Evolutionary conservation across 768 basidiomycete species (phyloP).

Genomic region (Hydnomerulius pinastri): DNA sequence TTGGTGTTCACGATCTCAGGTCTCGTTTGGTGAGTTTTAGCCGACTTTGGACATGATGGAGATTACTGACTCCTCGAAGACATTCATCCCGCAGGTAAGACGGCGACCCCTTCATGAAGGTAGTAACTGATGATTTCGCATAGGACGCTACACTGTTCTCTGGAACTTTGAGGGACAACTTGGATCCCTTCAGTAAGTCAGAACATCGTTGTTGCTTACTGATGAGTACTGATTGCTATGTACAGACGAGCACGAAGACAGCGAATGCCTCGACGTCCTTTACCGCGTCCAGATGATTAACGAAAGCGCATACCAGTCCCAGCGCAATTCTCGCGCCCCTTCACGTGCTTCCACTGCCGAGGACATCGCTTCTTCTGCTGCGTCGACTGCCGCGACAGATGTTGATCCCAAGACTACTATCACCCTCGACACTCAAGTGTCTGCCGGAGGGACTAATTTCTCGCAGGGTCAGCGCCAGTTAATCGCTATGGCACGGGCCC

Average conservation of each 20-base stretch:
- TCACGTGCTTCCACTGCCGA: constrained; percentile 47
- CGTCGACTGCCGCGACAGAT: constrained; percentile 49
- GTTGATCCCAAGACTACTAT: constrained; percentile 57
- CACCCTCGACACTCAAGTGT: constrained; percentile 76
- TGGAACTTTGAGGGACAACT: constrained; percentile 72
- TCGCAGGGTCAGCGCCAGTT: constrained; percentile 91
- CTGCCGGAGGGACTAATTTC: constrained; percentile 87
- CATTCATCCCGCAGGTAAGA: constrained; percentile 66
- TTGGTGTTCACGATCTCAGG: constrained; percentile 83
- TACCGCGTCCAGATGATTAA: constrained; percentile 78
- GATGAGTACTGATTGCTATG: neutral
- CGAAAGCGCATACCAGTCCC: constrained; percentile 49
- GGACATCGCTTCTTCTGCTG: constrained; percentile 40
- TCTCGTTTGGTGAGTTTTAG: constrained; percentile 58
- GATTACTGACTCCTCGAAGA: constrained; percentile 41
- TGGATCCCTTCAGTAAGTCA: constrained; percentile 66
- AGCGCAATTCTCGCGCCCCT: constrained; percentile 49
- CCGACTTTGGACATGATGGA: constrained; percentile 6
- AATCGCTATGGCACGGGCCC: constrained; percentile 82
- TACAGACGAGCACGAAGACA: constrained; percentile 73
- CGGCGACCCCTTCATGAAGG: neutral
- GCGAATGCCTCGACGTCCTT: constrained; percentile 79
- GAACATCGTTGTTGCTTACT: neutral
- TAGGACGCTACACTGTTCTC: constrained; percentile 77
- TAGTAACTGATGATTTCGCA: neutral